phyloP scores from a whole-genome alignment of 495 filamentous ascomycete genomes.

The Trichocladium uniseriatum region DNA sequence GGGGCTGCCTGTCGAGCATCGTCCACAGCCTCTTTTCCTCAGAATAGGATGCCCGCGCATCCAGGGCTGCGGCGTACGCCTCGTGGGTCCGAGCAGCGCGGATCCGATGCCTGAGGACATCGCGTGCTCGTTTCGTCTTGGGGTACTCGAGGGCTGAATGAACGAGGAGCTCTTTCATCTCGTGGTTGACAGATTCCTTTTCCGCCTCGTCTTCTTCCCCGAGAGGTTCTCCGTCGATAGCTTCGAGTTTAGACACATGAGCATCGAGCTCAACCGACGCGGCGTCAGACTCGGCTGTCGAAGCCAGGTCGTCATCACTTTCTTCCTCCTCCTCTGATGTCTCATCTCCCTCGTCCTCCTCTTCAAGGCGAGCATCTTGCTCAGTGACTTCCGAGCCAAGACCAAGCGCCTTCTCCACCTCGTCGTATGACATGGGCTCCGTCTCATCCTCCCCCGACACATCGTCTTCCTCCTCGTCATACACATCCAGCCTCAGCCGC shows the following conservation, averaged over 20 bases:
- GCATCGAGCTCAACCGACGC: constrained; percentile 1
- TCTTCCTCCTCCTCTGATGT: constrained; percentile 15
- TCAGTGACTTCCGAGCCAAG: constrained; percentile 7
- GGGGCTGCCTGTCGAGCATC: constrained; percentile 38
- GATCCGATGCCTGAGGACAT: constrained; percentile 21
- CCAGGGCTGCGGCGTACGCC: constrained; percentile 44
- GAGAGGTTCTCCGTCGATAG: constrained; percentile 16
- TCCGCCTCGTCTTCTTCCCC: constrained; percentile 21
- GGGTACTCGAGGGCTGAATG: constrained; percentile 22
- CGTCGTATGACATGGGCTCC: constrained; percentile 38
- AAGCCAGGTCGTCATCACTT: constrained; percentile 11
- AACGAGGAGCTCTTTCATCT: constrained; percentile 22
- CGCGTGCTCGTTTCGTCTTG: constrained; percentile 4
- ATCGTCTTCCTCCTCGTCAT: constrained; percentile 29
- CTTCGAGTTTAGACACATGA: neutral
- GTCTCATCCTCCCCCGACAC: constrained; percentile 14
- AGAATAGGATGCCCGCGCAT: constrained; percentile 38
- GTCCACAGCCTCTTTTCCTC: constrained; percentile 53
- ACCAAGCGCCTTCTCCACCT: constrained; percentile 41
- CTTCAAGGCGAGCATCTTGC: constrained; percentile 2
- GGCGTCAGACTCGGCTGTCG: neutral
- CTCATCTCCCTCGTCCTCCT: constrained; percentile 6
- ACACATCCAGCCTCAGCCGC: constrained; percentile 49
- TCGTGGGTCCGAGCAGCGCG: constrained; percentile 34
- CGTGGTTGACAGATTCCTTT: constrained; percentile 12